A percentile compares a stretch with the other conserved stretches of the same genome.
Evolutionary conservation across 2,329 filamentous ascomycete species (phyloP).

Genomic region (Aspergillus sp.): DNA sequence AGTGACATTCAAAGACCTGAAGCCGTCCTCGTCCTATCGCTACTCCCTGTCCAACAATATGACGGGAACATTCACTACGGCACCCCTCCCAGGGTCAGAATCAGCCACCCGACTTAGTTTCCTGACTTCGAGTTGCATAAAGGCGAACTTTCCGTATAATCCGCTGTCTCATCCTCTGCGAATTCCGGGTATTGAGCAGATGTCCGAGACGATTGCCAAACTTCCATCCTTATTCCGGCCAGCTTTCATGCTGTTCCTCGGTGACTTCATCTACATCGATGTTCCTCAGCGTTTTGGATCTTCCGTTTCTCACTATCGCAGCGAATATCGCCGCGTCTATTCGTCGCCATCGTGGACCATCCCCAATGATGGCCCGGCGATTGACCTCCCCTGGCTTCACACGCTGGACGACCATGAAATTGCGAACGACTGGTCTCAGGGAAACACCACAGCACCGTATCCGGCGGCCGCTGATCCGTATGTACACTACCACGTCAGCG

Average conservation of each 20-base stretch:
- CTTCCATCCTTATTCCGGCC: conserved; percentile 53
- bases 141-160: conserved; percentile 84
- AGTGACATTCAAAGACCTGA: conserved; percentile 62
- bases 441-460: conserved; percentile 76
- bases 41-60: conserved; percentile 86
- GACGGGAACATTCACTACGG: conserved; percentile 73
- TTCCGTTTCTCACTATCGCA: conserved; percentile 69
- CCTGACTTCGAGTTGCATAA: conserved; percentile 86
- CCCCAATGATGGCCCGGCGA: conserved; percentile 59
- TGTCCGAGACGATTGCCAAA: conserved; percentile 67
- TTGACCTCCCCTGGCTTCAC: conserved; percentile 85
- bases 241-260: conserved; percentile 57
- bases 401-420: conserved; percentile 97
- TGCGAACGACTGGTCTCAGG: conserved; percentile 78
- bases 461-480: conserved; percentile 76
- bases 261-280: conserved; percentile 56
- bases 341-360: conserved; percentile 82
- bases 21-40: conserved; percentile 70
- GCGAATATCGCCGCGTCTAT: conserved; percentile 94
- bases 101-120: conserved; percentile 76
- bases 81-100: conserved; percentile 63
- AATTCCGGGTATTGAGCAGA: conserved; percentile 72
- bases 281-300: conserved; percentile 76
- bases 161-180: conserved; percentile 76
- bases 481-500: conserved; percentile 75